phyloP scores from a whole-genome alignment of 129 eudicot species.

The sunflower (Helianthus annuus) region HanXRQr2.0-SUNRISE NC_035444.2:33907233-33907732 shows the following conservation, averaged over 20 bases:
- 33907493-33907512: slow-evolving; percentile 82
- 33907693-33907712: slow-evolving; percentile 86
- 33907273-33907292: slow-evolving; percentile 35
- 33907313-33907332: slow-evolving; percentile 35
- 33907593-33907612: slow-evolving; percentile 35
- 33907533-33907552: slow-evolving; percentile 44
- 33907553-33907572: slow-evolving; percentile 50
- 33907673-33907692: slow-evolving; percentile 73
- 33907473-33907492: slow-evolving; percentile 81
- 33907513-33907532: slow-evolving; percentile 57
- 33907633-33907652: no score
- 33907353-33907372: slow-evolving; percentile 45
- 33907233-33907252: slow-evolving; percentile 27
- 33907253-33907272: slow-evolving; percentile 39
- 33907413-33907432: slow-evolving; percentile 20
- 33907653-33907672: neutral
- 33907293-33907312: slow-evolving; percentile 34
- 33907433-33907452: slow-evolving; percentile 51
- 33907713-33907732: slow-evolving; percentile 79
- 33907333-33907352: slow-evolving; percentile 41
- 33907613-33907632: no score
- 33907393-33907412: slow-evolving; percentile 34
- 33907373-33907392: slow-evolving; percentile 46
- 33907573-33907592: slow-evolving; percentile 84
- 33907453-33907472: slow-evolving; percentile 83